Evolutionary conservation across 1,139 yeast species (phyloP).

Genomic region (Meyerozyma smithsonii): DNA sequence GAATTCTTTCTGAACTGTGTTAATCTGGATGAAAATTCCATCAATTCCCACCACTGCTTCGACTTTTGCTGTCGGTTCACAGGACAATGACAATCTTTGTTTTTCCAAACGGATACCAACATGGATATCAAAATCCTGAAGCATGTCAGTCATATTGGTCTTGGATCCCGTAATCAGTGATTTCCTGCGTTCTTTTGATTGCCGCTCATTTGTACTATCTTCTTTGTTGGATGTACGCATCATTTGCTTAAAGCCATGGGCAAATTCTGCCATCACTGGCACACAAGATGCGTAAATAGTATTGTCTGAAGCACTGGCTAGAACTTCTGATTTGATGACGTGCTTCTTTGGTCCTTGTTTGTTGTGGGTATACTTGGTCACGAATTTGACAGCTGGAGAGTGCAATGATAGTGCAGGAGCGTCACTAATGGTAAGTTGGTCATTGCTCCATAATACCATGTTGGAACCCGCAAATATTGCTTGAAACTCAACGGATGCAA

Average conservation of each 20-base stretch:
- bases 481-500: slow-evolving; percentile 46
- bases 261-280: slow-evolving; percentile 65
- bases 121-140: slow-evolving; percentile 57
- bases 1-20: slow-evolving; percentile 43
- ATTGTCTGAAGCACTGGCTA: slow-evolving; percentile 72
- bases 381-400: slow-evolving; percentile 72
- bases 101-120: slow-evolving; percentile 62
- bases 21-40: slow-evolving; percentile 55
- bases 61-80: slow-evolving; percentile 91
- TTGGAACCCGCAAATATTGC: slow-evolving; percentile 68
- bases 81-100: slow-evolving; percentile 73
- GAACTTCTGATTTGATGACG: slow-evolving; percentile 46
- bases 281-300: slow-evolving; percentile 68
- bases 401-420: slow-evolving; percentile 59
- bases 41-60: slow-evolving; percentile 77
- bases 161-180: background rate
- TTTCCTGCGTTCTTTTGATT: background rate
- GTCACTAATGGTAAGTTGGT: slow-evolving; percentile 34
- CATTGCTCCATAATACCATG: slow-evolving; percentile 47
- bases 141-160: slow-evolving; percentile 16
- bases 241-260: slow-evolving; percentile 40
- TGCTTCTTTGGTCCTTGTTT: slow-evolving; percentile 32
- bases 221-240: slow-evolving; percentile 17
- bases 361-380: slow-evolving; percentile 29
- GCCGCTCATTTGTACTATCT: background rate